Conservation (phyloP, 2,329 filamentous ascomycete genomes). For the Fusarium cyanostomum region DNA sequence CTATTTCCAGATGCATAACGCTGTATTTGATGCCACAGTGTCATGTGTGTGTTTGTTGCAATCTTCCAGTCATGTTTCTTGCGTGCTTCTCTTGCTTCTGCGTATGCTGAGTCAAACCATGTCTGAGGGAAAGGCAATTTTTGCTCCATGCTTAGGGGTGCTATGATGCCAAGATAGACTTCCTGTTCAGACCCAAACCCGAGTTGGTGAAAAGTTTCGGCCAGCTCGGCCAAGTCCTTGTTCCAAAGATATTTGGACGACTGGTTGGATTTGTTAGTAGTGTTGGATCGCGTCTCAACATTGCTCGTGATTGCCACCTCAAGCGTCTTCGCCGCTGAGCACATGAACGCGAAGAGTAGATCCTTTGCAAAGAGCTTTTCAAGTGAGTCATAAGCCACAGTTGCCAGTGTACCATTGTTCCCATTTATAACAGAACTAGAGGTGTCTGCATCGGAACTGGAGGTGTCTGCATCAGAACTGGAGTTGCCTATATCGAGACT, state of each 20-base stretch:
- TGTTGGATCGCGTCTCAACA: too few relatives aligned
- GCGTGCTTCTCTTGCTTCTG: background rate
- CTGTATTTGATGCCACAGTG: background rate
- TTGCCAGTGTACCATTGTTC: background rate
- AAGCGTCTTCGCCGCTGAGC: background rate
- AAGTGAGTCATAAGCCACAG: background rate
- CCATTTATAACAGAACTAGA: too few relatives aligned
- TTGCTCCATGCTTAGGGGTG: background rate
- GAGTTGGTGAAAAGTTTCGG: background rate
- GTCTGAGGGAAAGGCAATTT: background rate
- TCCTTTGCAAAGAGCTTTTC: constrained; percentile 3
- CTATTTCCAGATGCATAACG: background rate
- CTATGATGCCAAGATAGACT: background rate
- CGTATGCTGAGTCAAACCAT: background rate
- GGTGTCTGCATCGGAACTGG: fast-evolving
- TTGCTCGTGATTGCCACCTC: background rate
- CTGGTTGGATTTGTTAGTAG: fast-evolving
- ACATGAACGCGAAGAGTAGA: constrained; percentile 5
- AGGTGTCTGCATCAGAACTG: too few relatives aligned
- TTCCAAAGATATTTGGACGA: background rate
- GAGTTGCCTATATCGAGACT: too few relatives aligned
- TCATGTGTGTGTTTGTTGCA: fast-evolving
- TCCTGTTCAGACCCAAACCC: background rate
- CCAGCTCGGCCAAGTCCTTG: background rate
- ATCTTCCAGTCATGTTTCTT: fast-evolving